Base-by-base conservation (phyloP, 257 asterid genomes). In the Mitragyna speciosa region DNA sequence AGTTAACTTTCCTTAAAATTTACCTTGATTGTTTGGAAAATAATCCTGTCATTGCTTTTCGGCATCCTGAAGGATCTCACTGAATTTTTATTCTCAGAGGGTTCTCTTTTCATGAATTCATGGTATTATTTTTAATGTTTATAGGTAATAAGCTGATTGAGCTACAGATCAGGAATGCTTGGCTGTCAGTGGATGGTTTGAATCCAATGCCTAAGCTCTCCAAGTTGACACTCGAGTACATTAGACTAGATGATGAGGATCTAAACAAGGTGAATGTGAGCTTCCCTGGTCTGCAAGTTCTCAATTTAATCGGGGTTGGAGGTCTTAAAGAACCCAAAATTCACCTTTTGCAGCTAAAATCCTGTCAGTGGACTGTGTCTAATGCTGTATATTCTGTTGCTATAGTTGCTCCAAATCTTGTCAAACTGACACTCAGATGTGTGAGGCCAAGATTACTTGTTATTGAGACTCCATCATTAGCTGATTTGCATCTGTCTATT, bases 191-290 rank as follows among this genome's bases (percentile, higher is more conserved):
- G 80, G 91, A 89, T 71, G 86, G 89, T 41, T 77, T 92, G 78
- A 85, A 75, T 80, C 90, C 90, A 12, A 88, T 93, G 96, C 84
- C 92, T 11, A 88, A 79, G 10, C 97, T 93, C 83, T 82, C 90
- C 26, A 85, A 83, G 66, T 81, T 92, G 87, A 93, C 93, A 0
- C 98, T 93, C n/a, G 94, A 92, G 79, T 92, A 88, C 84, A 87
- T 90, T 73, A 90, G 92, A 85, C 86, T 93, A 84, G 96, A 90
- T 59, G 98, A 93, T 70, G 97, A 93, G 86, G 87, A 93, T 88
- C 85, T 93, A 78, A 86, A 86, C 72, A 92, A 86, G 88, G 69
- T 93, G 61, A 92, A 87, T 5, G 87, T 83, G 22, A 88, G 93
- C 85, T 90, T 93, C 82, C 93, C 94, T 8, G 73, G 80, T 7